Conservation (phyloP, 768 basidiomycete genomes). For the Amanita molliuscula region DNA sequence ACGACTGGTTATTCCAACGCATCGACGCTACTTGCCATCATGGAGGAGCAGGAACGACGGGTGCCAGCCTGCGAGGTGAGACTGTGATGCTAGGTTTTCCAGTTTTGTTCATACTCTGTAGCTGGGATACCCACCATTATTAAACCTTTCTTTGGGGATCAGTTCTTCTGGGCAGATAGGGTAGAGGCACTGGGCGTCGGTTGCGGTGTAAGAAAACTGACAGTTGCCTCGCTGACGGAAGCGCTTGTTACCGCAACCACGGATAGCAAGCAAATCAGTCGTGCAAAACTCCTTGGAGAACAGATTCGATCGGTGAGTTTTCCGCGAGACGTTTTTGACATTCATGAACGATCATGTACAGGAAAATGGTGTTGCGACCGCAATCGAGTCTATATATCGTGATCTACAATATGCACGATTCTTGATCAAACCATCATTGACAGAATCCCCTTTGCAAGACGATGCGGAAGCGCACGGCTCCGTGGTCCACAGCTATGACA, state of each 20-base stretch:
- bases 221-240: slow-evolving; percentile 64
- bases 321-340: not conserved
- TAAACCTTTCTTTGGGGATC: slow-evolving; percentile 96
- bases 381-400: slow-evolving; percentile 92
- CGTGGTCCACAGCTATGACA: slow-evolving; percentile 23
- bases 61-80: slow-evolving; percentile 85
- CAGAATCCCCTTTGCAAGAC: slow-evolving; percentile 16
- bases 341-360: slow-evolving; percentile 18
- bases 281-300: slow-evolving; percentile 79
- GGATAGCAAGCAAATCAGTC: slow-evolving; percentile 79
- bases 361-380: slow-evolving; percentile 93
- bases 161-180: slow-evolving; percentile 96
- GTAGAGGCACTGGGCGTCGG: slow-evolving; percentile 96
- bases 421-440: slow-evolving; percentile 55
- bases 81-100: not conserved
- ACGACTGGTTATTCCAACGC: slow-evolving; percentile 90
- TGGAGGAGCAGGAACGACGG: slow-evolving; percentile 94
- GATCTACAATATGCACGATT: slow-evolving; percentile 92
- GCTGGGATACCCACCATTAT: slow-evolving; percentile 95
- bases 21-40: slow-evolving; percentile 99
- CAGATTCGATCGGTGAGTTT: slow-evolving; percentile 66
- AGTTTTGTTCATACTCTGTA: slow-evolving; percentile 15
- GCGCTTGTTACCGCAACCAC: slow-evolving; percentile 78
- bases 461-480: slow-evolving; percentile 26
- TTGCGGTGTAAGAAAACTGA: slow-evolving; percentile 78